Conservation (phyloP, 805 yeast species). For the Naumovozyma castellii region DNA sequence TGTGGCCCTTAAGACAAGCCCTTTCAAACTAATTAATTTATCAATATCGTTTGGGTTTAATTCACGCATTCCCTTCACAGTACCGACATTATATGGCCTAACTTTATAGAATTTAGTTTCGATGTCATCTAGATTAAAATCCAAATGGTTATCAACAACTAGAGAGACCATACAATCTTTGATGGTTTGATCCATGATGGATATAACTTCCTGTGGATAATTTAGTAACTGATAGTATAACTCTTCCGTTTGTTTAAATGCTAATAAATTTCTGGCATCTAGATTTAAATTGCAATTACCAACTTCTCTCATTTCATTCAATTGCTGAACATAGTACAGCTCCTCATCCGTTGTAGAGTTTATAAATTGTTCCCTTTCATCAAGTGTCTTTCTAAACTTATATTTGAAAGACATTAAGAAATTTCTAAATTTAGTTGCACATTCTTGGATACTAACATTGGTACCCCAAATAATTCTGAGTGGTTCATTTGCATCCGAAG, state of each 20-base stretch:
- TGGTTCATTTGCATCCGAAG: conserved; percentile 51
- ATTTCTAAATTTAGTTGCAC: conserved; percentile 67
- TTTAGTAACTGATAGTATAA: conserved; percentile 78
- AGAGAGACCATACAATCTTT: conserved; percentile 80
- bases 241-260: conserved; percentile 66
- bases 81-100: conserved; percentile 77
- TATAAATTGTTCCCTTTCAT: conserved; percentile 28
- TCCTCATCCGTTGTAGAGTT: conserved; percentile 55
- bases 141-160: conserved; percentile 47
- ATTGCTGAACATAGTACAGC: conserved; percentile 60
- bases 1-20: conserved; percentile 79
- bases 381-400: conserved; percentile 53
- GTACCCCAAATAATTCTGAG: conserved; percentile 97
- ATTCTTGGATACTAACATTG: conserved; percentile 84
- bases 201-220: conserved; percentile 94
- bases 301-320: conserved; percentile 64
- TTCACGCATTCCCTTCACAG: conserved; percentile 77
- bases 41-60: conserved; percentile 91
- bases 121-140: conserved; percentile 48
- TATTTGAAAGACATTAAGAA: conserved; percentile 77
- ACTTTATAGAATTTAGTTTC: conserved; percentile 79
- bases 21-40: conserved; percentile 83
- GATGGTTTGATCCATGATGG: conserved; percentile 94
- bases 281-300: conserved; percentile 78
- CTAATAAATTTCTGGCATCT: conserved; percentile 70